Conservation (phyloP, 208 protist species). For the Leishmania arabica region DNA sequence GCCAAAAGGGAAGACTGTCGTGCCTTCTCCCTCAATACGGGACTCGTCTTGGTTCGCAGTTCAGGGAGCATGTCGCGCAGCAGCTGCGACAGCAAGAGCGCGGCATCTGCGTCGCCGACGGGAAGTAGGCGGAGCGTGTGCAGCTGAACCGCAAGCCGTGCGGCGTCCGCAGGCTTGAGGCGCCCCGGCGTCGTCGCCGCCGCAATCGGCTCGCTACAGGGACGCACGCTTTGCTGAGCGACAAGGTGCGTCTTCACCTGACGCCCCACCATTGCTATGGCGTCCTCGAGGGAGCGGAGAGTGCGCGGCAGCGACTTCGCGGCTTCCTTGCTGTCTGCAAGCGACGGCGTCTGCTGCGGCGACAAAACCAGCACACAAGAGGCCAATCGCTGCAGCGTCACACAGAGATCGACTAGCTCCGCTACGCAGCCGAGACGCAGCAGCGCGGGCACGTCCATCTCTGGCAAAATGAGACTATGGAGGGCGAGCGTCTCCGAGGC, state of each 20-base stretch:
- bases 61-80: conserved; percentile 68
- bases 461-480: conserved; percentile 43
- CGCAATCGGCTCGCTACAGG: not conserved
- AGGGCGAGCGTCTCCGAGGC: conserved; percentile 66
- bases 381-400: conserved; percentile 59
- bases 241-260: conserved; percentile 34
- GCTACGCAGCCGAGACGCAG: conserved; percentile 25
- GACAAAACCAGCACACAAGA: conserved; percentile 40
- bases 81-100: conserved; percentile 37
- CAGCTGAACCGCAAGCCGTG: conserved; percentile 29
- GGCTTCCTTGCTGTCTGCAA: not conserved
- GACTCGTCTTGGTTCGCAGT: conserved; percentile 70
- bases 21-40: conserved; percentile 50
- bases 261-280: conserved; percentile 31
- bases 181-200: not conserved
- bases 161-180: conserved; percentile 18
- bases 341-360: not conserved
- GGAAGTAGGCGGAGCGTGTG: conserved; percentile 49
- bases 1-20: conserved; percentile 64
- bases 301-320: conserved; percentile 27
- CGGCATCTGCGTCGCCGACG: conserved; percentile 19
- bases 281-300: conserved; percentile 41
- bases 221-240: not conserved
- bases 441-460: conserved; percentile 40
- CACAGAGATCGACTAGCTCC: conserved; percentile 55